These are phyloP conservation scores for Exserohilum rostratum DNA, from an alignment of 2,329 filamentous ascomycete species.

Conservation along the genomic window DNA sequence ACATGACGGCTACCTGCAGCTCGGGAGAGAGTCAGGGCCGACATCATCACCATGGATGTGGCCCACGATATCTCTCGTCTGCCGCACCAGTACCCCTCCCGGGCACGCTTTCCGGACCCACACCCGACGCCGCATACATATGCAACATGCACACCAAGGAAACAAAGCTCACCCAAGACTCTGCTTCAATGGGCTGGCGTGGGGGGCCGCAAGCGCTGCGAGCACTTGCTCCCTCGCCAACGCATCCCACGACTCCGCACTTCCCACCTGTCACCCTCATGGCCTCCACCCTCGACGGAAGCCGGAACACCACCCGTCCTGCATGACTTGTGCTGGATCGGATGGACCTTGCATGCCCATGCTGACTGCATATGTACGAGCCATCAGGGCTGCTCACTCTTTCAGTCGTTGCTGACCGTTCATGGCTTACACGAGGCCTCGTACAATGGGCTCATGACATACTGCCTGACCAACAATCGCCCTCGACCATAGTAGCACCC, in stretches of 20 bases:
- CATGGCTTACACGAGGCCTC: slow-evolving; percentile 3
- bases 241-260: slow-evolving; percentile 29
- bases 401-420: not conserved
- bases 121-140: slow-evolving; percentile 13
- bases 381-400: not conserved
- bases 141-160: slow-evolving; percentile 16
- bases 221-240: slow-evolving; percentile 40
- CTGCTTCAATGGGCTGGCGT: slow-evolving; percentile 16
- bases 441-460: slow-evolving; percentile 1
- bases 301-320: not conserved
- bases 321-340: not conserved
- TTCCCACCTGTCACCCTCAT: slow-evolving; percentile 11
- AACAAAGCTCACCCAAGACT: slow-evolving; percentile 33
- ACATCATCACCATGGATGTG: not conserved
- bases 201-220: too few relatives aligned
- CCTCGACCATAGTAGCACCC: slow-evolving; percentile 3
- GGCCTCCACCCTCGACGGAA: slow-evolving; percentile 7
- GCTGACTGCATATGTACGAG: not conserved
- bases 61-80: not conserved
- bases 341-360: slow-evolving; percentile 3
- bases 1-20: slow-evolving; percentile 23
- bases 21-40: not conserved
- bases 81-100: slow-evolving; percentile 10
- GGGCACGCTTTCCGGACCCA: slow-evolving; percentile 18
- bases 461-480: not conserved